Evolutionary conservation across 257 asterid species (phyloP), one percentile per base, ranked within the genome.

Genomic region (Linaria vulgaris): DNA sequence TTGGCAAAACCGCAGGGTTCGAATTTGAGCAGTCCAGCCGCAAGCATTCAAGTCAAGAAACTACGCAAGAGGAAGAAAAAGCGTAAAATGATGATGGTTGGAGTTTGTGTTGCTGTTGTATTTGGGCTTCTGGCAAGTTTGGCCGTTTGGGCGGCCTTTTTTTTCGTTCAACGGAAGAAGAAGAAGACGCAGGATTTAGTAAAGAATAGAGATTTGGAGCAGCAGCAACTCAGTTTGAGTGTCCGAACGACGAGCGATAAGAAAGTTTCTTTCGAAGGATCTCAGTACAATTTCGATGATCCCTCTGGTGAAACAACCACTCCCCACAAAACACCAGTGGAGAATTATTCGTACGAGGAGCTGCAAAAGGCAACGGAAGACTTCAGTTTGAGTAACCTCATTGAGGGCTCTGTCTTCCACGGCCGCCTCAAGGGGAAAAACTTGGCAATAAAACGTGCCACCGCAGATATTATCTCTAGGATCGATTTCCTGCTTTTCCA

Each of bases 231-330:
- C 48, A 71, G 85, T 19, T 69, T 88, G 49, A 90, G 97, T 22
- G 73, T 88, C 14, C 56, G 95, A 61, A 85, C 91, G 1, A 75
- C 88, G 1, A 85, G 94, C 23, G 94, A 88, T 9, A 80, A 90
- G 75, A 85, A 90, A 60, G 81, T 85, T 6, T 90, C 96, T 1
- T 90, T 80, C 22, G 96, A 88, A 54, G 95, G 91, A 13, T 85
- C 95, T 19, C 85, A 83, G 5, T 80, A 80, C 74, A 74, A 82
- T 24, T 66, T 79, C n/a, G 86, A 78, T 7, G 78, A 80, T 30
- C 79, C 72, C 22, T 54, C 45, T n/a, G 17, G 48, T 9, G 82
- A 75, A 16, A 51, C 73, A 15, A 67, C 82, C 7, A 75, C 85
- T 4, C 81, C 88, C 0, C 81, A 68, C 66, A 90, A 82, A 65